Conservation (phyloP, 768 basidiomycete species). For the Wakefieldia striispora region DNA sequence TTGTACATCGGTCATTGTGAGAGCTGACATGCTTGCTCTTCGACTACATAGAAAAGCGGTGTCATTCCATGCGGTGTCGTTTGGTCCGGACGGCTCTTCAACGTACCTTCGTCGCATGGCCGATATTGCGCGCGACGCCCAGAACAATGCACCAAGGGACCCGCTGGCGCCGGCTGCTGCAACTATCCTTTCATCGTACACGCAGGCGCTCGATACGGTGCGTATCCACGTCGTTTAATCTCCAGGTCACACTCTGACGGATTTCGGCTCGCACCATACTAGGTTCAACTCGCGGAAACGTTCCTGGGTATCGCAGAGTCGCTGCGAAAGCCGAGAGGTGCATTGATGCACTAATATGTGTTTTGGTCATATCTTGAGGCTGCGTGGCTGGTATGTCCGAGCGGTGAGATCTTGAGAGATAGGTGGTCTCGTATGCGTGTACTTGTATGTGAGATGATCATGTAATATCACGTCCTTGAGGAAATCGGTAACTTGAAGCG, state of each 20-base stretch:
- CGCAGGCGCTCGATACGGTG: slow-evolving; percentile 52
- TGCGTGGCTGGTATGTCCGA: too few relatives aligned
- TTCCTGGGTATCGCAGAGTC: slow-evolving; percentile 60
- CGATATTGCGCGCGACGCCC: slow-evolving; percentile 46
- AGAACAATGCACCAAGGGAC: slow-evolving; percentile 43
- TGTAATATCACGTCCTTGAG: too few relatives aligned
- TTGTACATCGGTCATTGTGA: fast-evolving
- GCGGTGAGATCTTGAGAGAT: too few relatives aligned
- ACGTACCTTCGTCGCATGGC: slow-evolving; percentile 46
- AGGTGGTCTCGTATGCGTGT: too few relatives aligned
- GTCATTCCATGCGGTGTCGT: slow-evolving; percentile 59
- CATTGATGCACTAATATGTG: slow-evolving; percentile 35
- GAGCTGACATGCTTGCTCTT: not conserved
- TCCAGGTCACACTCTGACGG: too few relatives aligned
- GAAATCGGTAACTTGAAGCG: too few relatives aligned
- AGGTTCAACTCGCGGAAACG: slow-evolving; percentile 56
- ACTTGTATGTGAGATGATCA: too few relatives aligned
- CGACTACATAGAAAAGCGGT: slow-evolving; percentile 45
- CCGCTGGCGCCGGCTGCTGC: slow-evolving; percentile 32
- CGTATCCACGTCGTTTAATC: not conserved
- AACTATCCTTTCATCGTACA: slow-evolving; percentile 45
- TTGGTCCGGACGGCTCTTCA: slow-evolving; percentile 36
- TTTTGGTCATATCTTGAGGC: not conserved
- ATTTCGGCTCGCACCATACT: not conserved
- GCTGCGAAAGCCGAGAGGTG: slow-evolving; percentile 53